Conservation (phyloP, 345 rosid species). For the Schrenkiella parvula region DNA sequence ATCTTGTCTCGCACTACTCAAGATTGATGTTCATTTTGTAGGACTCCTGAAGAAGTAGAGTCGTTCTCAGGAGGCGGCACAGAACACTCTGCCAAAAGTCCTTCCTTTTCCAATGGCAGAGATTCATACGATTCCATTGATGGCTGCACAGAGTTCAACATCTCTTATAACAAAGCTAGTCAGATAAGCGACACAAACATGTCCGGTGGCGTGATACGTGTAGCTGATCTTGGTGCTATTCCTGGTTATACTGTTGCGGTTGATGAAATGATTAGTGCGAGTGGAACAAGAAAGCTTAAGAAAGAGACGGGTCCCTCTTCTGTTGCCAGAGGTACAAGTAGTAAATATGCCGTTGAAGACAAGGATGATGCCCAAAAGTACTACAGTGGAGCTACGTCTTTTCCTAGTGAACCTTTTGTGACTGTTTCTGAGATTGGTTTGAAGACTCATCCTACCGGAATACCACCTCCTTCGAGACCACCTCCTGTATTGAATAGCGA, state of each 20-base stretch:
- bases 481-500: conserved; percentile 51
- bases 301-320: conserved; percentile 25
- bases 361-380: conserved; percentile 34
- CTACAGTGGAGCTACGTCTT: conserved; percentile 38
- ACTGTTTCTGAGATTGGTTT: conserved; percentile 75
- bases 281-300: conserved; percentile 13
- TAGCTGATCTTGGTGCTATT: conserved; percentile 41
- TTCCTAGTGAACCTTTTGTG: conserved; percentile 49
- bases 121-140: conserved; percentile 55
- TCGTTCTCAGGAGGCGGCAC: conserved; percentile 57
- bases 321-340: conserved; percentile 18
- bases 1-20: not conserved
- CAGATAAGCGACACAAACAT: conserved; percentile 33
- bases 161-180: conserved; percentile 65
- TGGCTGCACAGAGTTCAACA: conserved; percentile 55
- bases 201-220: conserved; percentile 47
- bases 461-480: conserved; percentile 88
- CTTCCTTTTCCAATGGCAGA: conserved; percentile 49
- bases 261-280: conserved; percentile 34
- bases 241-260: conserved; percentile 57
- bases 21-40: conserved; percentile 27
- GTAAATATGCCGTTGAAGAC: conserved; percentile 29
- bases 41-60: conserved; percentile 75
- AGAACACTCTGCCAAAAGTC: conserved; percentile 52
- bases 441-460: conserved; percentile 66